Conservation (phyloP, 176 grass and related monocot genomes). For the Otatea glauca region DNA sequence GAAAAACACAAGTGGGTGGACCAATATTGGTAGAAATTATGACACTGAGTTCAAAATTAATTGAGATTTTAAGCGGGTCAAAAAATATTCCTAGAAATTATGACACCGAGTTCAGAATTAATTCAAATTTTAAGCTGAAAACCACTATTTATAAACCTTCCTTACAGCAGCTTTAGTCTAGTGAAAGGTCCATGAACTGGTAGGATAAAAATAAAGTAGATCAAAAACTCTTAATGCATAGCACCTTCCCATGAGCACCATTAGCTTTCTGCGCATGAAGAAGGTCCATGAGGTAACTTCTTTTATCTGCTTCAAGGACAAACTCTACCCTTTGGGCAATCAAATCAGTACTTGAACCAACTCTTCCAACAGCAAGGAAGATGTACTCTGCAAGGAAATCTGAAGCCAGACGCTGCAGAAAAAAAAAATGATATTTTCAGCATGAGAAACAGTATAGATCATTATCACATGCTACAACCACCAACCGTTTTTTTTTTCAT, state of each 20-base stretch:
- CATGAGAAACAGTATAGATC: background rate
- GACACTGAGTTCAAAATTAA: background rate
- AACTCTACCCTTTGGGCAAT: constrained; percentile 92
- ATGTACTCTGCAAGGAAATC: constrained; percentile 89
- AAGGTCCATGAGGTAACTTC: constrained; percentile 97
- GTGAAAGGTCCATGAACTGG: background rate
- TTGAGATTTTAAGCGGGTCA: background rate
- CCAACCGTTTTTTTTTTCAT: background rate
- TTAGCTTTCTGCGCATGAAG: constrained; percentile 84
- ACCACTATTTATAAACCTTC: background rate
- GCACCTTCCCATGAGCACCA: constrained; percentile 86
- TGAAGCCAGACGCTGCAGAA: constrained; percentile 73
- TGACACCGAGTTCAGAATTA: background rate
- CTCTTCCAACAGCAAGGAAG: constrained; percentile 97
- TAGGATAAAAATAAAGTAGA: constrained; percentile 22
- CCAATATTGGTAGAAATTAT: background rate
- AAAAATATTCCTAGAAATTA: background rate
- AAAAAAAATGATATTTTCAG: background rate
- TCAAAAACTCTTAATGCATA: background rate
- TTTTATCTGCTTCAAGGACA: constrained; percentile 90
- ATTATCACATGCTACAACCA: background rate
- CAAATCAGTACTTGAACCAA: constrained; percentile 97
- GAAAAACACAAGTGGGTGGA: constrained; percentile 16
- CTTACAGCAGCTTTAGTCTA: constrained; percentile 1
- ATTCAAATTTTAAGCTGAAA: background rate